Base-by-base conservation (phyloP, 305 asterid species). In the Euphrasia arctica region DNA sequence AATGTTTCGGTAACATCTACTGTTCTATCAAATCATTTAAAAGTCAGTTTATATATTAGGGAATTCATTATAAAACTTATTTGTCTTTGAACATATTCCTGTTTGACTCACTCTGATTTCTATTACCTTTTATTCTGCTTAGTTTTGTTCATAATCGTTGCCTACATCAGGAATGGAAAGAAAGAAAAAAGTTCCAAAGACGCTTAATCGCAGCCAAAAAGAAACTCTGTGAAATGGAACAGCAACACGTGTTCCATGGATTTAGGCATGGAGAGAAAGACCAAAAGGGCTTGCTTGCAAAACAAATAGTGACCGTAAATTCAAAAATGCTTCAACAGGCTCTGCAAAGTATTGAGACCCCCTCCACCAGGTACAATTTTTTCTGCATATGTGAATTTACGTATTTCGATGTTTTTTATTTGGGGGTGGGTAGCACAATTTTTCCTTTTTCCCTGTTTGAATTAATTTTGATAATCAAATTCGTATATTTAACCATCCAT, bases 231-330 rank as follows among this genome's bases (percentile, higher is more conserved):
- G 99, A 88, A 71, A 78, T 90, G 95, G 89, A 84, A 60, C 97
- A 93, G 78, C 79, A 90, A 47, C 97, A 93, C 58, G 87, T 90
- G 34, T 85, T 90, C 79, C 70, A 86, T 72, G 97, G 99, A n/a
- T 86, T 93, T 77, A 77, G 80, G 72, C 66, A 76, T 76, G 96
- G 96, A 75, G 94, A 80, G 82, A 88, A 84, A 79, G 86, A 79
- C 61, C 89, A 86, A 77, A 72, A 73, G 69, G 79, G 78, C 70
- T 75, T 85, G 67, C 96, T 93, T 71, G 95, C 97, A 25, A 77
- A 83, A 77, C 85, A 90, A 80, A 86, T 93, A 61, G 81, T 86
- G 70, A 64, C 80, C 75, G 83, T 90, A 62, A 90, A 93, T 78
- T 82, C 97, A 9, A 74, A 78, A 65, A 76, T 88, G 71, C 90